Conservation (phyloP, 352 stramenopile species). For the Phytopythium cucurbitacearum region DNA sequence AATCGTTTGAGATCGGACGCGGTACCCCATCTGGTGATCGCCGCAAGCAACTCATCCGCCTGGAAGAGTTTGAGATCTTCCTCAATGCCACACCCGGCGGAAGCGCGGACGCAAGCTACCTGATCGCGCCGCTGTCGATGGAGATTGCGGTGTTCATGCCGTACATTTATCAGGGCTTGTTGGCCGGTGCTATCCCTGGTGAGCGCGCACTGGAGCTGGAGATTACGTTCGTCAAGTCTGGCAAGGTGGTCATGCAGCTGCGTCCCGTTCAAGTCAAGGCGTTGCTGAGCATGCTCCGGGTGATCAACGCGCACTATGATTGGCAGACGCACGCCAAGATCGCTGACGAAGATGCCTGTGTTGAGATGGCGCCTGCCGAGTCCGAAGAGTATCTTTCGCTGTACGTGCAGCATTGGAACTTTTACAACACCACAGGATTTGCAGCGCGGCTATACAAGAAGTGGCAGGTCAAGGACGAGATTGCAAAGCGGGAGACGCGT, state of each 20-base stretch:
- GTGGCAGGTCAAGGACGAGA: conserved; percentile 39
- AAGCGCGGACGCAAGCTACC: conserved; percentile 29
- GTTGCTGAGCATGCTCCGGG: conserved; percentile 51
- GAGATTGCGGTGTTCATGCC: conserved; percentile 61
- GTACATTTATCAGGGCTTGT: conserved; percentile 55
- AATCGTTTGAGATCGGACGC: conserved; percentile 56
- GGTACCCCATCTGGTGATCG: conserved; percentile 20
- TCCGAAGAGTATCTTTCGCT: conserved; percentile 57
- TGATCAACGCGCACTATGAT: conserved; percentile 62
- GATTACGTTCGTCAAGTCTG: conserved; percentile 32
- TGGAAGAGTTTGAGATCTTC: conserved; percentile 68
- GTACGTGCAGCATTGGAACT: conserved; percentile 49
- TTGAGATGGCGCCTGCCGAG: conserved; percentile 42
- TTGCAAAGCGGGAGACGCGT: conserved; percentile 28
- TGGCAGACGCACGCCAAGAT: conserved; percentile 54
- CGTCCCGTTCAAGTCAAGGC: conserved; percentile 59
- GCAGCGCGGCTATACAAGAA: conserved; percentile 26
- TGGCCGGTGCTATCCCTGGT: conserved; percentile 35
- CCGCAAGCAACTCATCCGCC: conserved; percentile 40
- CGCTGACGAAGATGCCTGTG: conserved; percentile 55
- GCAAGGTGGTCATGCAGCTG: conserved; percentile 42
- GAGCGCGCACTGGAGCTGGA: conserved; percentile 47
- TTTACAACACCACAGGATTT: conserved; percentile 50
- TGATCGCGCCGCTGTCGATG: conserved; percentile 53
- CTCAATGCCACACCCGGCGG: conserved; percentile 40